Evolutionary conservation across 23 red algal genomes (phyloP).

Genomic region (Agarophyton chilense): DNA sequence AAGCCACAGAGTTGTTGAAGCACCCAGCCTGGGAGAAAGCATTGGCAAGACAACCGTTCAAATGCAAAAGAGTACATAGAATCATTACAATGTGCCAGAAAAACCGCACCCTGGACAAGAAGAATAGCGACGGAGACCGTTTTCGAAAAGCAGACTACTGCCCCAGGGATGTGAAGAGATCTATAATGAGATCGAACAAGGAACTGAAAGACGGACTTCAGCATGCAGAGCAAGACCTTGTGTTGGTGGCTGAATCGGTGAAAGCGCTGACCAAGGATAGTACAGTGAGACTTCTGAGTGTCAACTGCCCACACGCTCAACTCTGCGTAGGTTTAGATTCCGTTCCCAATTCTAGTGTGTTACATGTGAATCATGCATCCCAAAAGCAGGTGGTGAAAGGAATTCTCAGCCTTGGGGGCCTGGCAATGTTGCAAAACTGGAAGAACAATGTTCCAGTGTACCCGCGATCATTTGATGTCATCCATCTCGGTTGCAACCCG

Average conservation of each 20-base stretch:
- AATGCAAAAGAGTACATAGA: constrained; percentile 26
- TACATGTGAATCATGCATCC: constrained; percentile 14
- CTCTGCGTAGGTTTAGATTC: background rate
- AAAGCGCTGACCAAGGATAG: background rate
- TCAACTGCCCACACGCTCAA: background rate
- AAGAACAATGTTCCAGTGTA: constrained; percentile 32
- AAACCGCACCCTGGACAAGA: background rate
- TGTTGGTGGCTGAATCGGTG: background rate
- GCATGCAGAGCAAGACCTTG: background rate
- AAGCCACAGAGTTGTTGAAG: background rate
- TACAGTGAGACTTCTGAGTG: background rate
- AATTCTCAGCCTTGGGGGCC: constrained; percentile 1
- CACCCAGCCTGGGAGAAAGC: constrained; percentile 4
- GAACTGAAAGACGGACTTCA: background rate
- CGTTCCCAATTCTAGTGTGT: background rate
- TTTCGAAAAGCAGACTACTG: background rate
- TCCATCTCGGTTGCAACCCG: constrained; percentile 7
- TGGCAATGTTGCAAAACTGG: constrained; percentile 50
- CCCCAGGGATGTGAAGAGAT: background rate
- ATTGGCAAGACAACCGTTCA: constrained; percentile 15
- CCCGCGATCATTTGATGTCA: constrained; percentile 27
- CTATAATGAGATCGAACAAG: background rate
- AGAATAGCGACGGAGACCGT: background rate
- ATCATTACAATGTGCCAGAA: constrained; percentile 44
- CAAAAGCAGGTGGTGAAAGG: constrained; percentile 12